phyloP scores from a whole-genome alignment of 2,329 filamentous ascomycete species.

The Aspergillus sp. region DNA sequence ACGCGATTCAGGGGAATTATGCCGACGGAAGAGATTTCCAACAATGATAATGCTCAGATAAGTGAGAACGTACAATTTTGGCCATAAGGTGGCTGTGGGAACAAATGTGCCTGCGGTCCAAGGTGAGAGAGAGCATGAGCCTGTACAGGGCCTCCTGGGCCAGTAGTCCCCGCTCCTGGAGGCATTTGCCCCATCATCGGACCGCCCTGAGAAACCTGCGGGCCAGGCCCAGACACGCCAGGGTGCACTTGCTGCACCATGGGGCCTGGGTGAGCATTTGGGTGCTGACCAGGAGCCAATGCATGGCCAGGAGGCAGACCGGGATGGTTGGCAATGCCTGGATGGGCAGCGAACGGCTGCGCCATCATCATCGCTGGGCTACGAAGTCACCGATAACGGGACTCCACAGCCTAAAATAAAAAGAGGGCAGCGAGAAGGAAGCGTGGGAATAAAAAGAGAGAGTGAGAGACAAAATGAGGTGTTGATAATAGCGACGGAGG shows the following conservation, averaged over 20 bases:
- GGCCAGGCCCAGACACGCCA: slow-evolving; percentile 59
- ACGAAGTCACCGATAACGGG: slow-evolving; percentile 35
- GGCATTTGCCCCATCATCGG: slow-evolving; percentile 66
- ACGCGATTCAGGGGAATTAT: background rate
- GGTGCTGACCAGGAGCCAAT: slow-evolving; percentile 58
- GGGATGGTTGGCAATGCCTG: slow-evolving; percentile 59
- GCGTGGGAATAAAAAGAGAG: slow-evolving; percentile 5
- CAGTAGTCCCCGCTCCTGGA: slow-evolving; percentile 54
- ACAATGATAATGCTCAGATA: background rate
- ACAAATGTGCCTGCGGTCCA: slow-evolving; percentile 57
- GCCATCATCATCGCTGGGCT: slow-evolving; percentile 53
- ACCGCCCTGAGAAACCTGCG: slow-evolving; percentile 61
- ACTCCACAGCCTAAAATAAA: slow-evolving; percentile 25
- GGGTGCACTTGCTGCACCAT: slow-evolving; percentile 61
- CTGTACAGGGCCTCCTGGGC: slow-evolving; percentile 50
- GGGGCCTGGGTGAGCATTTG: slow-evolving; percentile 54
- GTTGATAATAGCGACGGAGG: slow-evolving; percentile 8
- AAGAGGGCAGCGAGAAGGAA: slow-evolving; percentile 15
- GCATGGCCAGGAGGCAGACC: slow-evolving; percentile 62
- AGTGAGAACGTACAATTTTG: slow-evolving; percentile 41
- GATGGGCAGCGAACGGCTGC: slow-evolving; percentile 58
- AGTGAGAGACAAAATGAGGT: slow-evolving; percentile 6
- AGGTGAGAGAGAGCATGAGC: slow-evolving; percentile 63
- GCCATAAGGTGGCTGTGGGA: slow-evolving; percentile 49
- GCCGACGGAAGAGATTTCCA: background rate